These are phyloP conservation scores for Tetramitus jugosus DNA, from an alignment of 208 protist genomes.

Conservation along the genomic window DNA sequence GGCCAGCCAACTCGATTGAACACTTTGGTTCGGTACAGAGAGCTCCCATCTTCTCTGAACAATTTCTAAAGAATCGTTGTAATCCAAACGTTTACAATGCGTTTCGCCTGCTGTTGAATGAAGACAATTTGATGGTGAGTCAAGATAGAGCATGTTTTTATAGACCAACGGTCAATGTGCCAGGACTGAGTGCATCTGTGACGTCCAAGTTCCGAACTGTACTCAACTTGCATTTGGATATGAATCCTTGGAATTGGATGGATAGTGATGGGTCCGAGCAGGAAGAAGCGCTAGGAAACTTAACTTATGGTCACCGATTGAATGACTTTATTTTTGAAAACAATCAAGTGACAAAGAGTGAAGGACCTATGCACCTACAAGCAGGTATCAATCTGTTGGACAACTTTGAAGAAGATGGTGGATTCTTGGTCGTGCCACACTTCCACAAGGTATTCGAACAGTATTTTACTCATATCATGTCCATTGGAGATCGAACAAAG, in stretches of 20 bases:
- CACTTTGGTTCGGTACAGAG: neutral
- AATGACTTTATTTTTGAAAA: neutral
- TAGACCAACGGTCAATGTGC: too few relatives aligned
- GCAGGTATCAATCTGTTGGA: conserved; percentile 5
- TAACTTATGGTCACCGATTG: too few relatives aligned
- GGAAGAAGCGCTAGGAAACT: too few relatives aligned
- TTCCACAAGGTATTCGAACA: neutral
- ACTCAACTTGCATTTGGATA: neutral
- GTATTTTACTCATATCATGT: neutral
- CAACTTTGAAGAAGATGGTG: conserved; percentile 14
- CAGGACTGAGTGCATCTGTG: neutral
- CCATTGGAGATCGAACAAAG: neutral
- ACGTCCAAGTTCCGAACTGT: neutral
- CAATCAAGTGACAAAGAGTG: neutral
- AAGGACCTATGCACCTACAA: neutral
- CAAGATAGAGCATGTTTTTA: too few relatives aligned
- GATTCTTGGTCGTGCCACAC: conserved; percentile 1
- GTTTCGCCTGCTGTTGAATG: neutral
- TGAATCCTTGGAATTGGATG: neutral
- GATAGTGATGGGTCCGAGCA: too few relatives aligned
- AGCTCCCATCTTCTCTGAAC: neutral
- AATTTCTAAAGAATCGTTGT: neutral
- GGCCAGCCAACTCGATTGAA: neutral
- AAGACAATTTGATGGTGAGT: neutral
- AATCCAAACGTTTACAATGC: neutral